Evolutionary conservation across 2,329 filamentous ascomycete genomes (phyloP), one percentile per base, ranked within the genome.

Genomic region (Apiospora kogelbergensis): DNA sequence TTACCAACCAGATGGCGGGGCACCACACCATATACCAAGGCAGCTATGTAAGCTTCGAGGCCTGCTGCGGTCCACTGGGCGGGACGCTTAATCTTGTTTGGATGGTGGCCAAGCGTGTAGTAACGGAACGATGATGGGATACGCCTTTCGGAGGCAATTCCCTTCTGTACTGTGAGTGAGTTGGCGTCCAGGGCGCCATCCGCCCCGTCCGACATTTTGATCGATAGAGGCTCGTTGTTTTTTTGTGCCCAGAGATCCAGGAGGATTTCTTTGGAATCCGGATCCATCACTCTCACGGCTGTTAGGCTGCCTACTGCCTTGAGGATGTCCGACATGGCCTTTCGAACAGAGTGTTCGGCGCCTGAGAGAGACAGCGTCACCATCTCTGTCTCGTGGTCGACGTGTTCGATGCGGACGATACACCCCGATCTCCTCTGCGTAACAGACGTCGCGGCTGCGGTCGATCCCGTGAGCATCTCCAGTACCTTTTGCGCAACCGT

Each of bases 21-120:
- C 17, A 78, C 64, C 44, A 65, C 70, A 22, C 73, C 76, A 65
- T 73, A 48, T 6, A 77, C 74, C 40, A 79, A 57, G 9, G 72
- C 68, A 15, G 73, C 73, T 22, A 78, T 74, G 41, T 78, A 78
- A 67, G 71, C 37, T 65, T 77, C 74, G 15, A 79, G 74, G 6
- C 74, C 74, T 20, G 44, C 37, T 67, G 73, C 74, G 0, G 75
- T 78, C 77, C 77, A 78, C 22, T 66, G 46, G 3, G 64, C 30
- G 33, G 77, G 77, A 13, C 60, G 70, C 13, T 67, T 53, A 15
- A 79, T 76, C 17, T 74, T 63, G 44, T 77, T 74, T 26, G 75
- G 75, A 37, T 74, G 73, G 7, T 17, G 71, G 1, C 64, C 72
- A 33, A 77, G 69, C 2, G 4, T 15, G 53, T 77, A 77, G 1